Percentiles rank a stretch among this genome's conserved stretches.
Conservation (phyloP, 2,329 filamentous ascomycete genomes). For the Alternaria alternata region DNA sequence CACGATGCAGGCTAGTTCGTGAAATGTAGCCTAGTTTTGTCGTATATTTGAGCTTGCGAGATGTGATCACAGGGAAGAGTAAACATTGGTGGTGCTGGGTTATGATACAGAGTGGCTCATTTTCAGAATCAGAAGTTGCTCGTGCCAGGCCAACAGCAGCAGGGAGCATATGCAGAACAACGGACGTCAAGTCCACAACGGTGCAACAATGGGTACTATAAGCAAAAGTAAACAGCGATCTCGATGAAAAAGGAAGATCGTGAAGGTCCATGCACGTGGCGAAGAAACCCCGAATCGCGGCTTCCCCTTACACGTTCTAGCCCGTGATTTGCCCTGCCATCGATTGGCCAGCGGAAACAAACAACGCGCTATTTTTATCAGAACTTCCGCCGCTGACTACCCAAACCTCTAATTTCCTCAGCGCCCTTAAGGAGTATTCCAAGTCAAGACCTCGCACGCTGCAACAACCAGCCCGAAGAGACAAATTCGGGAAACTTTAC, state of each 20-base stretch:
- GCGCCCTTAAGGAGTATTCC: neutral
- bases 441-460: neutral
- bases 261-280: constrained; percentile 13
- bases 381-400: constrained; percentile 18
- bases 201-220: neutral
- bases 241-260: neutral
- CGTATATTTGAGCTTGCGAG: neutral
- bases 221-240: neutral
- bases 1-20: neutral
- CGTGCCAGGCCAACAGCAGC: neutral
- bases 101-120: neutral
- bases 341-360: constrained; percentile 18
- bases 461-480: neutral
- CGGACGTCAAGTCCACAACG: neutral
- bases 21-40: accelerated
- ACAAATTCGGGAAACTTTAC: neutral
- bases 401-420: constrained; percentile 10
- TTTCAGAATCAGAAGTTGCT: neutral
- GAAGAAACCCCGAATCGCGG: constrained; percentile 9
- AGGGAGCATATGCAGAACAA: neutral
- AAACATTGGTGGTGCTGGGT: neutral
- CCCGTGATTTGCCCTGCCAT: neutral
- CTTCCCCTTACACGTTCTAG: constrained; percentile 11
- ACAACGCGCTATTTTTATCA: constrained; percentile 23
- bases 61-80: neutral